Evolutionary conservation across 2,329 filamentous ascomycete species (phyloP), one percentile per base, ranked within the genome.

Genomic region (Leptosphaerulina australis): DNA sequence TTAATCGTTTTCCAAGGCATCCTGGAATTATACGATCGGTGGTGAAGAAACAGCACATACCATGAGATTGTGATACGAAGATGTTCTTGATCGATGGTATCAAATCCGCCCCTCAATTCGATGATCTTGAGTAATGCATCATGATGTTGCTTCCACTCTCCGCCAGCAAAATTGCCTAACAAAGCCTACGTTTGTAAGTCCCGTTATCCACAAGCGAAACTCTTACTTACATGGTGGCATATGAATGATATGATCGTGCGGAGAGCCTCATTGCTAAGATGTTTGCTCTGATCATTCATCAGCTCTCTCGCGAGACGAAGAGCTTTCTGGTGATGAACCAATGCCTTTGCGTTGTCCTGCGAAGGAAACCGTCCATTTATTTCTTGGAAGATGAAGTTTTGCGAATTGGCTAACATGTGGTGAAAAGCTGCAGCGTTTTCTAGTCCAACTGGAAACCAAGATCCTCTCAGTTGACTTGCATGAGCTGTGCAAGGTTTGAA

Each of bases 61-160:
- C 67, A 70, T 26, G 63, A 65, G 5, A 68, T 12, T 7, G 63
- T 67, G n/a, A 69, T 60, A 7, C 66, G 60, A 4, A 70, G 55
- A 14, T 60, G 22, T 12, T 67, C 61, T 26, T 46, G 46, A 6
- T 51, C 50, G n/a, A 70, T 59, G 0, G 46, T 51, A 22, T 64
- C 45, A 15, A 58, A 55, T 1, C 67, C 67, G 5, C 66, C 67
- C 25, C 63, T 56, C 9, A 68, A 26, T 9, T 39, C 47, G n/a
- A 64, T 47, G 10, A 68, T 63, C 22, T 56, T 63, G 6, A 58
- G 15, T 2, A 70, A 30, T 3, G 63, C 66, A 31, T 59, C 50
- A 3, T 59, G 59, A 36, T 70, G 67, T 11, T 62, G 54, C 3
- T 56, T 47, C 60, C 60, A 68, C 15, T 61, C 59, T 11, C 34